Percentiles rank a stretch among this genome's conserved stretches.
phyloP scores from a whole-genome alignment of 352 stramenopile species.

The Phytophthora citrophthora region DNA sequence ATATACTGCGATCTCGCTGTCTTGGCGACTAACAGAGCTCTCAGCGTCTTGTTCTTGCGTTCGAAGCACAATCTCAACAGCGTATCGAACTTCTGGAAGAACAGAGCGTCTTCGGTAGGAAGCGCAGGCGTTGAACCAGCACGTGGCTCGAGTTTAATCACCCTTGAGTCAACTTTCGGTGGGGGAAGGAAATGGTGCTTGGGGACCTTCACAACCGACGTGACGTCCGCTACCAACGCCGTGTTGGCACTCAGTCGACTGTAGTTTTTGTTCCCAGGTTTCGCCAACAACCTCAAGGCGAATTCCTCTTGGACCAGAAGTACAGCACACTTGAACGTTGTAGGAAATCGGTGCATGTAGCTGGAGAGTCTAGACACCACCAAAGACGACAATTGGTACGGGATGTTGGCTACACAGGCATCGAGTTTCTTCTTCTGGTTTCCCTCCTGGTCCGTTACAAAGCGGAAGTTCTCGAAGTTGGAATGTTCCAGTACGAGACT shows the following conservation, averaged over 20 bases:
- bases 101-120: conserved; percentile 41
- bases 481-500: conserved; percentile 46
- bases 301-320: conserved; percentile 90
- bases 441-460: conserved; percentile 14
- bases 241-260: conserved; percentile 84
- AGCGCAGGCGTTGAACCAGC: conserved; percentile 21
- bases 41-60: conserved; percentile 89
- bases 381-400: conserved; percentile 88
- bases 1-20: conserved; percentile 52
- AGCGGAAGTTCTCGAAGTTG: conserved; percentile 56
- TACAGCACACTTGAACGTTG: conserved; percentile 65
- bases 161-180: conserved; percentile 84
- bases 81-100: conserved; percentile 81
- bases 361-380: conserved; percentile 78
- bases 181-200: conserved; percentile 74
- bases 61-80: conserved; percentile 79
- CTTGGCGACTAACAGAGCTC: conserved; percentile 71
- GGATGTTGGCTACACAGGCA: conserved; percentile 87
- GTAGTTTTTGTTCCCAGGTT: conserved; percentile 79
- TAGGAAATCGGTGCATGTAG: conserved; percentile 70
- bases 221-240: conserved; percentile 70
- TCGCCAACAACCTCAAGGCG: conserved; percentile 72
- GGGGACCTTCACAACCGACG: conserved; percentile 64
- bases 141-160: conserved; percentile 71
- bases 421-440: conserved; percentile 45